These are phyloP conservation scores for Tillandsia fasciculata DNA, from an alignment of 176 grass and related monocot species.

Conservation along the genomic window DNA sequence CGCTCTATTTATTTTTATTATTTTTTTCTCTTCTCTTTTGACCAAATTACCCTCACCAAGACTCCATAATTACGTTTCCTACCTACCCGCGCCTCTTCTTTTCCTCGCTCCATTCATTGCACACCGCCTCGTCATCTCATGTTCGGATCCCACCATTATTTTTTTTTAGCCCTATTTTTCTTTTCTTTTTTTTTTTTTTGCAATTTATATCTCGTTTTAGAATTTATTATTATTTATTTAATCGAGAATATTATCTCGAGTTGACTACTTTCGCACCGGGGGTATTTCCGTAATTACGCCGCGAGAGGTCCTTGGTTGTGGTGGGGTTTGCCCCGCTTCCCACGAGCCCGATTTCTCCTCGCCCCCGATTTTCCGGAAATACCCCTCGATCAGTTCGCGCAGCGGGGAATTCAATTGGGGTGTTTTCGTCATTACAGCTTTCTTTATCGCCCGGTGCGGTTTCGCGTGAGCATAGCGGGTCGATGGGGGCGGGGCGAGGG, in stretches of 20 bases:
- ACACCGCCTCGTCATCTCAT: neutral
- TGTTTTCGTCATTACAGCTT: neutral
- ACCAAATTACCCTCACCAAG: slow-evolving; percentile 26
- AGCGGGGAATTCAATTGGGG: slow-evolving; percentile 1
- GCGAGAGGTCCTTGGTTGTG: neutral
- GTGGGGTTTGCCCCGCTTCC: no score
- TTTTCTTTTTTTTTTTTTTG: neutral
- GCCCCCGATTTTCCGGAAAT: no score
- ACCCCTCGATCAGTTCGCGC: no score
- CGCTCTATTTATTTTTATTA: slow-evolving; percentile 15
- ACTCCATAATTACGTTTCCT: neutral
- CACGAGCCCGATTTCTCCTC: no score
- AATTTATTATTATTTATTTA: neutral
- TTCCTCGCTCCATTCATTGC: neutral
- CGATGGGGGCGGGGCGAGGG: neutral
- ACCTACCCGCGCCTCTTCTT: neutral
- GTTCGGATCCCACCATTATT: neutral
- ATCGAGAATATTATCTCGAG: neutral
- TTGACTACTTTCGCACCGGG: slow-evolving; percentile 17
- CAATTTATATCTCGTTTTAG: neutral
- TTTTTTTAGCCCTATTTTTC: neutral
- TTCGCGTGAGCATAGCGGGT: slow-evolving; percentile 37
- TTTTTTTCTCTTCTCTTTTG: slow-evolving; percentile 2
- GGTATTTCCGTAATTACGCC: slow-evolving; percentile 17
- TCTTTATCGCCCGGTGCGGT: slow-evolving; percentile 22